These are phyloP conservation scores for Lachnellula hyalina DNA, from an alignment of 2,329 filamentous ascomycete genomes.

Conservation along the genomic window DNA sequence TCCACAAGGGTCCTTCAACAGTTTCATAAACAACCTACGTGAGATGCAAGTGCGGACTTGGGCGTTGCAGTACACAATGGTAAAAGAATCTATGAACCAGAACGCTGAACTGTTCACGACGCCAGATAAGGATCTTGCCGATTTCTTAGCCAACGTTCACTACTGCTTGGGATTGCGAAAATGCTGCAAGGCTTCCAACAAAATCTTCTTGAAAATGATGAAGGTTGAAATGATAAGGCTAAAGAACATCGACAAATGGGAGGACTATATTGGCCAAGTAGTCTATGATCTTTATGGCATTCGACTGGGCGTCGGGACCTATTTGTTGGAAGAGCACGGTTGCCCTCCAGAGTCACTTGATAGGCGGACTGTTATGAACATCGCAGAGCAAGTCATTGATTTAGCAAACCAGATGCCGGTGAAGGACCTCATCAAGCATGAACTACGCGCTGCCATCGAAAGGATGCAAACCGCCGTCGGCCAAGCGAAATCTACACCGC, in stretches of 20 bases:
- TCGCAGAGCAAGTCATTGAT: conserved; percentile 77
- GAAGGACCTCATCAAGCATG: conserved; percentile 86
- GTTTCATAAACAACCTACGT: conserved; percentile 64
- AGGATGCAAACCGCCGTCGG: conserved; percentile 87
- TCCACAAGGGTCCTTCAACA: conserved; percentile 40
- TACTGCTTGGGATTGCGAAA: conserved; percentile 77
- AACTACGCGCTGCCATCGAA: conserved; percentile 84
- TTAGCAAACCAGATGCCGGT: conserved; percentile 80
- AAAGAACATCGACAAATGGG: conserved; percentile 72
- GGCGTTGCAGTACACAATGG: conserved; percentile 77
- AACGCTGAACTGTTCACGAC: conserved; percentile 58
- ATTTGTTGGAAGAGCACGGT: conserved; percentile 70
- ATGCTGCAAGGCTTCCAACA: conserved; percentile 79
- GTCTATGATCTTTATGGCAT: conserved; percentile 78
- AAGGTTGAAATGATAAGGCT: conserved; percentile 78
- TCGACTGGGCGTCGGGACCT: conserved; percentile 64
- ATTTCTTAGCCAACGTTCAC: conserved; percentile 77
- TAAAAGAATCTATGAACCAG: conserved; percentile 70
- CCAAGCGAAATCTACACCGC: conserved; percentile 68
- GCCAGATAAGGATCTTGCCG: conserved; percentile 67
- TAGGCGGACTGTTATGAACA: conserved; percentile 69
- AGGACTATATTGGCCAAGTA: conserved; percentile 80
- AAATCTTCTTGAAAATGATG: conserved; percentile 83
- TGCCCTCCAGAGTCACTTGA: conserved; percentile 75
- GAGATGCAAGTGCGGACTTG: conserved; percentile 86